These are phyloP conservation scores for Nothopassalora personata DNA, from an alignment of 2,329 filamentous ascomycete genomes.

Conservation along the genomic window DNA sequence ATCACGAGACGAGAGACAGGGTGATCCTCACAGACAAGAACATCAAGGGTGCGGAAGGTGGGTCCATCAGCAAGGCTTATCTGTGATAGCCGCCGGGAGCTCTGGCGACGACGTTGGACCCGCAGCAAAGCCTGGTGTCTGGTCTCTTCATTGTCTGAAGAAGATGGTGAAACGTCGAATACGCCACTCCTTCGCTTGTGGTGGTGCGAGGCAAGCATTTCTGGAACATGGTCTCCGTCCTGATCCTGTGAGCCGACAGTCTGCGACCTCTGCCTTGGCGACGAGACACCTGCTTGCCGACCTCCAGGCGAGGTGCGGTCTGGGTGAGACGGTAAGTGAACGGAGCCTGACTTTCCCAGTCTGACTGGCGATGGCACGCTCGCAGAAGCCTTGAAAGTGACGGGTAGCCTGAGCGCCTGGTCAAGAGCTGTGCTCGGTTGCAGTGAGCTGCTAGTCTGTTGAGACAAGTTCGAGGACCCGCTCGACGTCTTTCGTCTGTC, in stretches of 20 bases:
- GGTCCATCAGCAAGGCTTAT: slow-evolving; percentile 81
- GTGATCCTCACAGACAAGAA: slow-evolving; percentile 95
- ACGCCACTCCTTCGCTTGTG: slow-evolving; percentile 90
- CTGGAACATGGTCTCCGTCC: slow-evolving; percentile 72
- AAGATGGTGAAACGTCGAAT: slow-evolving; percentile 93
- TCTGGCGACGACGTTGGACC: slow-evolving; percentile 90
- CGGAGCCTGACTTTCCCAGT: slow-evolving; percentile 41
- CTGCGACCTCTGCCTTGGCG: slow-evolving; percentile 71
- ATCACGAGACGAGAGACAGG: slow-evolving; percentile 97
- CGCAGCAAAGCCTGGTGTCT: slow-evolving; percentile 85
- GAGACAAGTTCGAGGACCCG: slow-evolving; percentile 76
- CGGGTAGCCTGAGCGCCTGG: slow-evolving; percentile 53
- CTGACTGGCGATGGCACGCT: slow-evolving; percentile 52
- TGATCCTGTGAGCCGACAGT: slow-evolving; percentile 77
- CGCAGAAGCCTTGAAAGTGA: slow-evolving; percentile 47
- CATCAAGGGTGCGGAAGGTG: slow-evolving; percentile 82
- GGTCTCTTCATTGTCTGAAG: slow-evolving; percentile 93
- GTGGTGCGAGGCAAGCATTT: slow-evolving; percentile 57
- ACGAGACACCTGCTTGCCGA: slow-evolving; percentile 36
- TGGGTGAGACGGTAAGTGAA: slow-evolving; percentile 47
- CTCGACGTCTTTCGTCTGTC: slow-evolving; percentile 91
- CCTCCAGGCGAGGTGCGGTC: slow-evolving; percentile 31
- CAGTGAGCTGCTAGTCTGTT: slow-evolving; percentile 65
- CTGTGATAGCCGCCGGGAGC: slow-evolving; percentile 87
- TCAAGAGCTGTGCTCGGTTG: slow-evolving; percentile 70